Evolutionary conservation across 306 rosid species (phyloP).

Genomic region (Purshia tridentata): DNA sequence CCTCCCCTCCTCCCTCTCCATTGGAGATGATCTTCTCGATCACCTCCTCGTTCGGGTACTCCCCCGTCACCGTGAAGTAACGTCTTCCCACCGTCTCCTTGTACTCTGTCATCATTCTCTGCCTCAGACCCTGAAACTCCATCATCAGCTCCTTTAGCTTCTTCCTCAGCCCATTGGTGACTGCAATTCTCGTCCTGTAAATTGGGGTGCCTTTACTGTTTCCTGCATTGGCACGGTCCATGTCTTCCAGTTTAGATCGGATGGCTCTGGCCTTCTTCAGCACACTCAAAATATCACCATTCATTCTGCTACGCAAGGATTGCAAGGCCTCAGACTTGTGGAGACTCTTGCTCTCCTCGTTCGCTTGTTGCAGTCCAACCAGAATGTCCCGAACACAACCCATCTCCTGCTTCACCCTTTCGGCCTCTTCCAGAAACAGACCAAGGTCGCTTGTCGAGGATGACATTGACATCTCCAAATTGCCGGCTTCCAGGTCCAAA

Average conservation of each 20-base stretch:
- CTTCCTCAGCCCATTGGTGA: conserved; percentile 69
- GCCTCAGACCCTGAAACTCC: conserved; percentile 79
- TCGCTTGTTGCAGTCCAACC: conserved; percentile 49
- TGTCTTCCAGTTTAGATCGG: conserved; percentile 58
- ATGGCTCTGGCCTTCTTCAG: conserved; percentile 58
- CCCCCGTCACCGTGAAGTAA: conserved; percentile 76
- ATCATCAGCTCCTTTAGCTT: conserved; percentile 82
- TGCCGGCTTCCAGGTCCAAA: conserved; percentile 68
- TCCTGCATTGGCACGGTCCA: conserved; percentile 74
- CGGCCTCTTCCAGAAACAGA: conserved; percentile 70
- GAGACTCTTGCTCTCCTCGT: conserved; percentile 66
- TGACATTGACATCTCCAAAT: conserved; percentile 42
- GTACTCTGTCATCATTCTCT: conserved; percentile 77
- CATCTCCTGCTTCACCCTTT: conserved; percentile 73
- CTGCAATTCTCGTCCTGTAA: conserved; percentile 70
- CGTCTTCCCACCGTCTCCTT: conserved; percentile 80
- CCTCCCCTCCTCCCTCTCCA: conserved; percentile 49
- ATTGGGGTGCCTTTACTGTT: conserved; percentile 59
- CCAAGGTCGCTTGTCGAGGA: conserved; percentile 58
- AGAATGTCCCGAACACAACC: conserved; percentile 46
- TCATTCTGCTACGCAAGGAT: conserved; percentile 48
- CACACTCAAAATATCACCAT: conserved; percentile 48
- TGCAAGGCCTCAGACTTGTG: conserved; percentile 67
- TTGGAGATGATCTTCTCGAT: conserved; percentile 75
- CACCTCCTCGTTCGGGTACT: conserved; percentile 66